Conservation (phyloP, 306 rosid species). For the Rosa lucieae region DNA sequence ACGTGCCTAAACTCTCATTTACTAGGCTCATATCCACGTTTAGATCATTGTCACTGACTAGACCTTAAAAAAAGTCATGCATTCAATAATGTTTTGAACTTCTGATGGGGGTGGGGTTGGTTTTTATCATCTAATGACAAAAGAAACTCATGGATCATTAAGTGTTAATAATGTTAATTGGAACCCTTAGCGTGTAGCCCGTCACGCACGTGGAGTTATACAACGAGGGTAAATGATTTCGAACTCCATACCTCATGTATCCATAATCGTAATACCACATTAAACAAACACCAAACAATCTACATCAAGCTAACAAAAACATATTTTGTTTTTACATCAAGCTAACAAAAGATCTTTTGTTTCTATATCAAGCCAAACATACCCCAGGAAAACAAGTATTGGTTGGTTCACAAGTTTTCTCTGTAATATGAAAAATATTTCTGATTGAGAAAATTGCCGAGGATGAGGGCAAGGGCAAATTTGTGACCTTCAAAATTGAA, state of each 20-base stretch:
- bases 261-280: not conserved
- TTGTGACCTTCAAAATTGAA: slow-evolving; percentile 15
- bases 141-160: no score
- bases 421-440: not conserved
- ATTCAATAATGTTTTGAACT: no score
- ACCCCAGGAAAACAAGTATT: not conserved
- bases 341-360: not conserved
- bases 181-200: not conserved
- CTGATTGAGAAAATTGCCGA: not conserved
- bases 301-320: not conserved
- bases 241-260: not conserved
- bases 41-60: no score
- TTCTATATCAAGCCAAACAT: not conserved
- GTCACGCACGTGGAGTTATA: not conserved
- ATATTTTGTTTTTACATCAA: not conserved
- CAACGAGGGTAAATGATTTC: not conserved
- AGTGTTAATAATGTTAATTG: no score
- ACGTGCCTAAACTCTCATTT: no score
- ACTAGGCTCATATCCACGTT: no score
- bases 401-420: not conserved
- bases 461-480: not conserved
- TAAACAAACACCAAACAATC: not conserved
- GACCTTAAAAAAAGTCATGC: no score
- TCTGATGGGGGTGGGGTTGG: not conserved
- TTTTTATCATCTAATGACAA: no score